Evolutionary conservation across 2,329 filamentous ascomycete species (phyloP), one percentile per base, ranked within the genome.

Genomic region (Aureobasidium sp.): DNA sequence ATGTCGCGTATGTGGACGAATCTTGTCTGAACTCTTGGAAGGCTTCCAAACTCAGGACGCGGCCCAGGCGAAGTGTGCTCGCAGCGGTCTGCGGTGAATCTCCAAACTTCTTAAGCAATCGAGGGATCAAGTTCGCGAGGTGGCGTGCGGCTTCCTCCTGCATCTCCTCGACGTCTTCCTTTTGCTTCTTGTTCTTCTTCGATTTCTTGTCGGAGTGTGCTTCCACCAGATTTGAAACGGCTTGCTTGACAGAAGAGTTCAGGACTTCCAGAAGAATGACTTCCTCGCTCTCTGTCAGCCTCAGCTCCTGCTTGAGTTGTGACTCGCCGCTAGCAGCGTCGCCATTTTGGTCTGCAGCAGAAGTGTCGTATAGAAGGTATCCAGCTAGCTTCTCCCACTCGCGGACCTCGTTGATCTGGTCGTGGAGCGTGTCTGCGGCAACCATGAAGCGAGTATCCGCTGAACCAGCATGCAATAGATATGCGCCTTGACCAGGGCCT

Each of bases 341-440:
- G 66, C 80, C 75, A 68, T 86, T 78, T 73, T 84, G 72, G 70
- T 76, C 66, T 41, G 69, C 66, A 34, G 73, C 70, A 0, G 91
- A 94, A 73, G 97, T 92, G 69, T 99, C 94, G 71, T 90, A 96
- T 1, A 99, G 80, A 7, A 99, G 82, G 73, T 97, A 99, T 17
- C 91, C 91, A 29, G 91, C 88, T 62, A 99, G 76, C 5, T 89
- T 82, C 70, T 96, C 90, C 94, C 94, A 99, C 62, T 91, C 86
- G 67, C 86, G 84, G 34, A 97, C 82, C 68, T 94, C 90, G 0
- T 85, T 80, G 64, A 97, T 84, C 68, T 88, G 87, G 65, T 94
- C 89, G 69, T 90, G 96, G 5, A 97, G 81, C 0, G 87, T 89
- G 72, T 96, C 89, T 0, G 91, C 89, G 20, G 93, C 93, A 31